Percentiles rank a stretch among this genome's conserved stretches.
phyloP scores from a whole-genome alignment of 495 filamentous ascomycete species.

The Umbilicaria muhlenbergii region DNA sequence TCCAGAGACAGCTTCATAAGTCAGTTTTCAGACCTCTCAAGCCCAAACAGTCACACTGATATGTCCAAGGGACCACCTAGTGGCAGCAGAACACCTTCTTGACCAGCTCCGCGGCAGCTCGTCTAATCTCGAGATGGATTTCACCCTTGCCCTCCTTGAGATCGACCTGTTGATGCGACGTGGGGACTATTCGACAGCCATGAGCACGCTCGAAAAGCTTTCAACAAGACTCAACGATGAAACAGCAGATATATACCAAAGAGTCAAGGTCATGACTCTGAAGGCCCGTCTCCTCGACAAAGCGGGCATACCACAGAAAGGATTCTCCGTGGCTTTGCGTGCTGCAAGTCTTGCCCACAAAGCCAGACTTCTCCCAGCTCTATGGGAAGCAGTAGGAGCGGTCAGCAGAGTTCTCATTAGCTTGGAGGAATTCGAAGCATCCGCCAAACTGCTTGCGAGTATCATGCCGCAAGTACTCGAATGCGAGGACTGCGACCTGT shows the following conservation, averaged over 20 bases:
- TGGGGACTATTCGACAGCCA: constrained; percentile 44
- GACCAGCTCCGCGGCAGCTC: constrained; percentile 40
- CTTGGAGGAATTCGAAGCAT: constrained; percentile 60
- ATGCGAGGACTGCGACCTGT: constrained; percentile 46
- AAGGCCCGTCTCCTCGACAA: constrained; percentile 63
- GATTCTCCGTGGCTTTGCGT: constrained; percentile 67
- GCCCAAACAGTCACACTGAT: constrained; percentile 10
- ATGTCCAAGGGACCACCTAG: constrained; percentile 40
- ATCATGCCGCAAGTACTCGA: constrained; percentile 76
- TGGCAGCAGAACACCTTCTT: constrained; percentile 51
- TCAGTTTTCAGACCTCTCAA: constrained; percentile 13
- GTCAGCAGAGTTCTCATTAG: constrained; percentile 54
- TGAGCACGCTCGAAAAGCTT: constrained; percentile 51
- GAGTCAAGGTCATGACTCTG: constrained; percentile 55
- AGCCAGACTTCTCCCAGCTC: constrained; percentile 49
- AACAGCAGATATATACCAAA: constrained; percentile 57
- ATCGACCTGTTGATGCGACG: constrained; percentile 56
- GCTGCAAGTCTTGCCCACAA: constrained; percentile 65
- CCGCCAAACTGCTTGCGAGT: constrained; percentile 47
- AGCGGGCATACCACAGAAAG: constrained; percentile 58
- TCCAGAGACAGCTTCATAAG: constrained; percentile 54
- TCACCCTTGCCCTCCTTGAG: constrained; percentile 51
- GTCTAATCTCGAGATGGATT: constrained; percentile 43
- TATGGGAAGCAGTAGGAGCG: constrained; percentile 64
- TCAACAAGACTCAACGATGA: constrained; percentile 48